Evolutionary conservation across 345 rosid species (phyloP).

Genomic region (Eucalyptus fibrosa): DNA sequence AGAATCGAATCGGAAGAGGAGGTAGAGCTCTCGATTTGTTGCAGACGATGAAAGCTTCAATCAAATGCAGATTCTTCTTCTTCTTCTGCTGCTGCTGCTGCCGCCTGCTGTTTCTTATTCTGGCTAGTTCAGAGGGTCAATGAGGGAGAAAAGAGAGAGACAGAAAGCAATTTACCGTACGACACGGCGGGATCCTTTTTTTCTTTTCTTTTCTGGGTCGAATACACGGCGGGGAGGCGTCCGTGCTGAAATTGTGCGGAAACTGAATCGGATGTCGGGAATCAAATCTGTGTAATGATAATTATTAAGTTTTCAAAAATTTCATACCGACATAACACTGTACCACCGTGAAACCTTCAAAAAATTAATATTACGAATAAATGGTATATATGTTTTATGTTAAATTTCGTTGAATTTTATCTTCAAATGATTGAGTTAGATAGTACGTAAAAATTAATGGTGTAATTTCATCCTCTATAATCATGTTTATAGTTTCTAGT

Average conservation of each 20-base stretch:
- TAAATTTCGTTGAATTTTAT: neutral
- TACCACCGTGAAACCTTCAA: neutral
- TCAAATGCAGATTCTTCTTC: neutral
- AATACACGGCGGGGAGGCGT: too few species aligned
- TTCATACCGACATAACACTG: neutral
- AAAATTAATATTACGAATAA: too few species aligned
- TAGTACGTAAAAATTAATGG: fast-evolving
- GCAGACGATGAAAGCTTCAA: neutral
- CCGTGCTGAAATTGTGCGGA: neutral
- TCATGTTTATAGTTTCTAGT: neutral
- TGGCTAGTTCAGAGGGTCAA: neutral
- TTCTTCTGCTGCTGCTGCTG: neutral
- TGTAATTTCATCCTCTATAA: too few species aligned
- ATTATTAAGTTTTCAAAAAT: neutral
- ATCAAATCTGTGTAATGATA: neutral
- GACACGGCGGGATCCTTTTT: neutral
- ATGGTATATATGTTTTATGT: too few species aligned
- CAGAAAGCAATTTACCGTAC: neutral
- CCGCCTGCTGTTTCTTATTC: neutral
- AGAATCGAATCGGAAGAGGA: neutral
- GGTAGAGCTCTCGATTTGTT: neutral
- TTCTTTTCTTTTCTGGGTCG: too few species aligned
- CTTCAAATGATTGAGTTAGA: neutral
- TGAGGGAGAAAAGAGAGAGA: neutral
- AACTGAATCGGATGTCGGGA: neutral